These are phyloP conservation scores for Lichina pygmaea DNA, from an alignment of 495 filamentous ascomycete species.

Conservation along the genomic window DNA sequence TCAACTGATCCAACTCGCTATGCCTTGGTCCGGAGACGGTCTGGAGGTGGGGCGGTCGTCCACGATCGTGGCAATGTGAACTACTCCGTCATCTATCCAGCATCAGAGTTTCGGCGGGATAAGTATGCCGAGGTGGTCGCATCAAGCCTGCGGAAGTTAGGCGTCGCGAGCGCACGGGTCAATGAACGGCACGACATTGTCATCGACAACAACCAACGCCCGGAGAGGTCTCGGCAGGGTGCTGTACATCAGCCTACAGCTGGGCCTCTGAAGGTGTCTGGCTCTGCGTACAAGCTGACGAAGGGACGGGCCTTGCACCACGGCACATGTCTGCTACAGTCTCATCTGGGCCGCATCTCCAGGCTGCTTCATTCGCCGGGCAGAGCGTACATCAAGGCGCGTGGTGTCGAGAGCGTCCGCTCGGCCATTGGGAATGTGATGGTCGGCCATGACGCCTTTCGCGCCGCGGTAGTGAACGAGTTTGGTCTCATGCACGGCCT, in stretches of 20 bases:
- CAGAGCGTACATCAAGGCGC: slow-evolving; percentile 42
- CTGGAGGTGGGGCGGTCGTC: slow-evolving; percentile 78
- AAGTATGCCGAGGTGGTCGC: slow-evolving; percentile 81
- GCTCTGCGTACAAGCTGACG: slow-evolving; percentile 81
- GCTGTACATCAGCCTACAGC: slow-evolving; percentile 6
- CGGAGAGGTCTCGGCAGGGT: slow-evolving; percentile 1
- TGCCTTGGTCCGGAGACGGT: slow-evolving; percentile 55
- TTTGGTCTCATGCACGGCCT: slow-evolving; percentile 15
- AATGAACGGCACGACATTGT: slow-evolving; percentile 91
- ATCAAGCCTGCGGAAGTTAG: slow-evolving; percentile 36
- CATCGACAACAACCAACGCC: slow-evolving; percentile 16
- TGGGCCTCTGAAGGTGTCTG: slow-evolving; percentile 52
- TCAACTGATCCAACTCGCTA: slow-evolving; percentile 4
- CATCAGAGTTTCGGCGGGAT: slow-evolving; percentile 46
- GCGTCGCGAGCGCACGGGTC: slow-evolving; percentile 26
- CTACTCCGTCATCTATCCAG: slow-evolving; percentile 69
- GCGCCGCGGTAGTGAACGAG: slow-evolving; percentile 19
- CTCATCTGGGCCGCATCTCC: slow-evolving; percentile 37
- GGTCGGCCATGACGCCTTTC: slow-evolving; percentile 19
- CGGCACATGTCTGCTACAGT: slow-evolving; percentile 60
- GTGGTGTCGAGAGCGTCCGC: slow-evolving; percentile 81
- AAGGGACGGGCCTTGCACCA: slow-evolving; percentile 59
- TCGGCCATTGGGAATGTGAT: slow-evolving; percentile 59
- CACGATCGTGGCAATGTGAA: slow-evolving; percentile 86
- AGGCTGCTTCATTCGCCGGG: slow-evolving; percentile 45